Conservation (phyloP, 345 rosid species). For the Populus davidiana region DNA sequence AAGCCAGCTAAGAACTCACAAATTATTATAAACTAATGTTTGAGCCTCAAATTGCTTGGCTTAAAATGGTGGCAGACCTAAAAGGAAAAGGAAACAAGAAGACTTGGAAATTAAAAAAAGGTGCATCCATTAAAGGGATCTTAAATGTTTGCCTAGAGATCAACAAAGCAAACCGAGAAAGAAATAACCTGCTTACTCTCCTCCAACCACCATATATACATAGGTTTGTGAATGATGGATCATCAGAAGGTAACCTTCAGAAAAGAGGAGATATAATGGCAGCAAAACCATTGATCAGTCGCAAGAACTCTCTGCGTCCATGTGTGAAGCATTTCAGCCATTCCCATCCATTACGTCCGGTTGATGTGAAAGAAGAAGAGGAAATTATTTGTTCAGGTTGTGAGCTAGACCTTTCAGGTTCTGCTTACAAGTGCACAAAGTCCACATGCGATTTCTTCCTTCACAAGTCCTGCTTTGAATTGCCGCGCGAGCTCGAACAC, state of each 20-base stretch:
- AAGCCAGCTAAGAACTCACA: no score
- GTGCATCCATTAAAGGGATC: no score
- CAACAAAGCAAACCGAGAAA: no score
- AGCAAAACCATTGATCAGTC: neutral
- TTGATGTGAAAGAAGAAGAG: slow-evolving; percentile 8
- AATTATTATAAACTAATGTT: no score
- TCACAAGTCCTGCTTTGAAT: slow-evolving; percentile 18
- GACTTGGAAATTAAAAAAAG: no score
- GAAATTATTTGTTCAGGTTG: slow-evolving; percentile 19
- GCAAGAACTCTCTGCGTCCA: neutral
- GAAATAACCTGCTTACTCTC: no score
- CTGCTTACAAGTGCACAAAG: slow-evolving; percentile 21
- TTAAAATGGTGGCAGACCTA: no score
- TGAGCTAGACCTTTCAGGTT: slow-evolving; percentile 10
- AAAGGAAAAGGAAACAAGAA: no score
- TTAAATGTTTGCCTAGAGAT: no score
- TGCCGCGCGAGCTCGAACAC: slow-evolving; percentile 10
- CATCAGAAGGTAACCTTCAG: neutral
- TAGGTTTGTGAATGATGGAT: neutral
- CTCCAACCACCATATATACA: neutral
- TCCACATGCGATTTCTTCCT: slow-evolving; percentile 14
- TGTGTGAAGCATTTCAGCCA: slow-evolving; percentile 22
- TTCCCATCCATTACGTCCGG: slow-evolving; percentile 13
- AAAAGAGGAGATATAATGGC: neutral
- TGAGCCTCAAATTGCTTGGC: no score